Base-by-base conservation (phyloP, 139 green algal species). In the Closterium sp. region DNA sequence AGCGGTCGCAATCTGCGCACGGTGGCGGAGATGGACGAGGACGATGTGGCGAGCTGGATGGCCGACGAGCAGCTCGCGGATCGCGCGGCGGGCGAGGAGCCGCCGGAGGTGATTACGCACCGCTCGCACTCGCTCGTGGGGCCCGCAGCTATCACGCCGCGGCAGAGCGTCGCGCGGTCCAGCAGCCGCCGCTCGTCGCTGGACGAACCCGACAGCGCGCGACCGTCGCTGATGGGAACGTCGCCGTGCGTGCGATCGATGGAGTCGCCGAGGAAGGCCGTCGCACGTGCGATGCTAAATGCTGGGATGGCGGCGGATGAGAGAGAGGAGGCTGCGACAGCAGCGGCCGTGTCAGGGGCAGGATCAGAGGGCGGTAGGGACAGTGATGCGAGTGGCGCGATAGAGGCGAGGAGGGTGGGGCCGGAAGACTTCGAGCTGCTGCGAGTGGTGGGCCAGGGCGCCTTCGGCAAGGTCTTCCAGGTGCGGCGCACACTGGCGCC, bases 341-440 rank as follows among this genome's bases (percentile, higher is more conserved):
- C 24, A 91, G 38, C 89, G n/a, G 89, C 38, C 17, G 89, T 29
- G 3, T 2, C 30, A 89, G 89, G 9, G 42, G 31, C 21, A 28
- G 89, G 32, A 32, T 24, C 62, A 21, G 91, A 28, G 42, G 70
- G 22, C 28, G 29, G 29, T 45, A n/a, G 21, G 28, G 86, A 89
- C 11, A 90, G 22, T 34, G 31, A 29, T 85, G 29, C 28, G 90
- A 28, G 28, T 4, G 31, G 11, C 70, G 29, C 28, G 90, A 19
- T 31, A 27, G 30, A 90, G 29, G 13, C 22, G 85, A 22, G n/a
- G 90, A 93, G 79, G 32, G 11, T 94, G 13, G 91, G 91, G 24
- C 91, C 91, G 22, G 28, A 96, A 24, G 97, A 99, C 93, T 99
- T 99, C 95, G 96, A 99, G 88, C 94, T 99, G 91, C 95, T 99